These are phyloP conservation scores for Peronospora belbahrii DNA, from an alignment of 352 stramenopile species.

Conservation along the genomic window DNA sequence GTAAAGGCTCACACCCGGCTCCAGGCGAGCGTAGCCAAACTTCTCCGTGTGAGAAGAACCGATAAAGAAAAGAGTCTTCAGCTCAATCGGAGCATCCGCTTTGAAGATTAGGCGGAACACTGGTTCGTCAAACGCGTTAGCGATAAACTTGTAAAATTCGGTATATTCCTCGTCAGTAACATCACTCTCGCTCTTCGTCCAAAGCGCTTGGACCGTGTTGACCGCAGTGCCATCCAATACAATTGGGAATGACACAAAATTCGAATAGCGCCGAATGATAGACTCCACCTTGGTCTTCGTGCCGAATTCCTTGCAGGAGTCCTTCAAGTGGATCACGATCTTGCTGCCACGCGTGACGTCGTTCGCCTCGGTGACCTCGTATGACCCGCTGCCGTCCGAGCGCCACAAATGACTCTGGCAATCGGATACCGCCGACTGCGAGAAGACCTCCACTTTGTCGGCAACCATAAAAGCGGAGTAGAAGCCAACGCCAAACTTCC, in stretches of 20 bases:
- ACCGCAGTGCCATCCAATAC: constrained; percentile 94
- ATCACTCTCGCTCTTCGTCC: constrained; percentile 92
- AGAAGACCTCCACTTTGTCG: constrained; percentile 92
- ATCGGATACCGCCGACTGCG: constrained; percentile 59
- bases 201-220: constrained; percentile 98
- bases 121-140: constrained; percentile 92
- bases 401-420: constrained; percentile 55
- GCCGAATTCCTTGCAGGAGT: constrained; percentile 93
- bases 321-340: constrained; percentile 97
- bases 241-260: constrained; percentile 99
- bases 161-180: constrained; percentile 96
- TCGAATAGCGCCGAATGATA: constrained; percentile 99
- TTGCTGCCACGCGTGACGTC: constrained; percentile 89
- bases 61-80: constrained; percentile 98
- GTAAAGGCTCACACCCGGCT: constrained; percentile 97
- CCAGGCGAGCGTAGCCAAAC: constrained; percentile 92
- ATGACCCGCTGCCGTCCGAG: constrained; percentile 80
- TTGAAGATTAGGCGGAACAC: constrained; percentile 95
- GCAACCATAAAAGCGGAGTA: constrained; percentile 99
- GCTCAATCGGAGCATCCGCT: constrained; percentile 96
- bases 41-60: constrained; percentile 95
- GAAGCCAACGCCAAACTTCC: constrained; percentile 99
- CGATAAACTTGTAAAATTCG: constrained; percentile 97
- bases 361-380: constrained; percentile 55
- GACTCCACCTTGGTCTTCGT: constrained; percentile 89